These are phyloP conservation scores for Guyanaporus albipodus DNA, from an alignment of 768 basidiomycete species.

Conservation along the genomic window DNA sequence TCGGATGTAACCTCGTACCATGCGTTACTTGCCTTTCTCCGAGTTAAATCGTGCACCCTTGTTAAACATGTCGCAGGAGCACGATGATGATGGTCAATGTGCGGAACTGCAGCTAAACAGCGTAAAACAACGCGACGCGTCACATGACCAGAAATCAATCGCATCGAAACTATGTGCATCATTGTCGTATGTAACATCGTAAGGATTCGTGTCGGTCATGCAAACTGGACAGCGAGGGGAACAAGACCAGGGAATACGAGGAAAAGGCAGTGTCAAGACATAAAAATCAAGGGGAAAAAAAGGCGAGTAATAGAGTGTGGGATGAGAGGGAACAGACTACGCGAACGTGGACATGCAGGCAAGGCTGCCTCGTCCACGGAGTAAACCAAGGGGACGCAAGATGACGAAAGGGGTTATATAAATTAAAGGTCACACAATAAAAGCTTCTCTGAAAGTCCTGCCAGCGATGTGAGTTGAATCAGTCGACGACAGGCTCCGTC, in stretches of 20 bases:
- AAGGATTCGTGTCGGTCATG: slow-evolving; percentile 25
- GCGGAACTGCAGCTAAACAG: slow-evolving; percentile 18
- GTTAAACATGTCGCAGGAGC: slow-evolving; percentile 29
- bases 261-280: slow-evolving; percentile 10
- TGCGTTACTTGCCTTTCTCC: slow-evolving; percentile 11
- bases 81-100: neutral
- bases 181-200: slow-evolving; percentile 29
- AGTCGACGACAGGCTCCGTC: slow-evolving; percentile 14
- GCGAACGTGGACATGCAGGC: slow-evolving; percentile 4
- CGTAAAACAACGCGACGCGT: slow-evolving; percentile 17
- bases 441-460: slow-evolving; percentile 21
- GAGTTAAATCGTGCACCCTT: slow-evolving; percentile 38
- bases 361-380: neutral
- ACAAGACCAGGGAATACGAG: slow-evolving; percentile 1
- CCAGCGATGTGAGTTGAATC: slow-evolving; percentile 12
- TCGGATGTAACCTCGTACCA: neutral
- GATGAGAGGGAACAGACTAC: neutral
- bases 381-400: slow-evolving; percentile 4
- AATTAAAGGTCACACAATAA: slow-evolving; percentile 23
- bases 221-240: slow-evolving; percentile 9
- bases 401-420: slow-evolving; percentile 12
- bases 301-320: slow-evolving; percentile 9
- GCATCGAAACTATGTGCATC: slow-evolving; percentile 28
- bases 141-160: slow-evolving; percentile 26
- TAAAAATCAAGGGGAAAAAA: slow-evolving; percentile 2